These are phyloP conservation scores for Cubamyces sp. DNA, from an alignment of 768 basidiomycete species.

Conservation along the genomic window DNA sequence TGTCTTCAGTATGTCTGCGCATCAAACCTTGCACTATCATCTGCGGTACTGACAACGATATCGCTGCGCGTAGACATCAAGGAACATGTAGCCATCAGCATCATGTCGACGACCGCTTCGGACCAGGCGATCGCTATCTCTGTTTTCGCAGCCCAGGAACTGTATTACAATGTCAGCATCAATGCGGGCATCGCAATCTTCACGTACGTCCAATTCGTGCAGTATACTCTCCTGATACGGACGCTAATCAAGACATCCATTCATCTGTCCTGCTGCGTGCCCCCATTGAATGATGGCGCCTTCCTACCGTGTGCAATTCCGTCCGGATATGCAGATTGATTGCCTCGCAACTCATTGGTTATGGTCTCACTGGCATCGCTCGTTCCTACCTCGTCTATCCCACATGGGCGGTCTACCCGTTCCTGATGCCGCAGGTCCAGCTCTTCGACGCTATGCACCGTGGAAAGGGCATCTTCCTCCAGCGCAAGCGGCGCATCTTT, in stretches of 20 bases:
- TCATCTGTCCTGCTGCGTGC: neutral
- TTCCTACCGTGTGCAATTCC: neutral
- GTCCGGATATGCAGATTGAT: conserved; percentile 21
- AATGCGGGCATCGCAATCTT: conserved; percentile 35
- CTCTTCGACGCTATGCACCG: conserved; percentile 49
- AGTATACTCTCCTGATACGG: neutral
- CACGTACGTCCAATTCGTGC: conserved; percentile 31
- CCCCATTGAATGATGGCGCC: neutral
- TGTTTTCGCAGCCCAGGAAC: conserved; percentile 31
- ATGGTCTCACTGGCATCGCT: conserved; percentile 43
- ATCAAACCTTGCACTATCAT: neutral
- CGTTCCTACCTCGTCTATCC: conserved; percentile 55
- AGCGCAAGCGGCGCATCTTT: conserved; percentile 40
- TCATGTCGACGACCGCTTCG: conserved; percentile 34
- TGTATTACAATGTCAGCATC: conserved; percentile 42
- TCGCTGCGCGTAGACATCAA: conserved; percentile 39
- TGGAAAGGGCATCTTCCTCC: conserved; percentile 41
- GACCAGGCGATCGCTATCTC: conserved; percentile 33
- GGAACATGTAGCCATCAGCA: conserved; percentile 38
- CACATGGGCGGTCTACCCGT: conserved; percentile 49
- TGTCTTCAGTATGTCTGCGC: conserved; percentile 26
- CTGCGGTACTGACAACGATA: neutral
- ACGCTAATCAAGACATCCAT: neutral
- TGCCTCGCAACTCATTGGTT: conserved; percentile 37
- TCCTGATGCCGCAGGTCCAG: conserved; percentile 44